Evolutionary conservation across 176 grass and related monocot species (phyloP).

Genomic region (Pontederia crassipes): DNA sequence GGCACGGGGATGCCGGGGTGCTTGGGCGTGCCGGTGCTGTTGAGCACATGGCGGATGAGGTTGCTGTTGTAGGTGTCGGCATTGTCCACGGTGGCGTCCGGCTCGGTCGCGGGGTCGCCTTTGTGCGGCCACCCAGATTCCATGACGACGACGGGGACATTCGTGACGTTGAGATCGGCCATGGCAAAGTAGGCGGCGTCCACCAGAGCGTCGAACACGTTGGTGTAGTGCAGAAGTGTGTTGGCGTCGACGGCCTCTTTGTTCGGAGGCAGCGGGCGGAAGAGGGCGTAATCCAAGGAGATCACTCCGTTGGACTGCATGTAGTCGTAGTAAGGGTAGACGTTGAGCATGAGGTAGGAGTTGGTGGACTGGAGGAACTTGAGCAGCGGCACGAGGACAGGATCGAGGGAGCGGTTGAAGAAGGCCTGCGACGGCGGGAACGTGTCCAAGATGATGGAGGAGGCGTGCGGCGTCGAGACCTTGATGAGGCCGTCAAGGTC

Average conservation of each 20-base stretch:
- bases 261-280: constrained; percentile 83
- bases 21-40: constrained; percentile 92
- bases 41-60: constrained; percentile 87
- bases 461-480: constrained; percentile 84
- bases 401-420: constrained; percentile 92
- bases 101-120: constrained; percentile 61
- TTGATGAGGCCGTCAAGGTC: constrained; percentile 75
- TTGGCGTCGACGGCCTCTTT: constrained; percentile 98
- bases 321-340: constrained; percentile 99
- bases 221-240: constrained; percentile 95
- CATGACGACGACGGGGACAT: constrained; percentile 73
- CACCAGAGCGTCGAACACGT: constrained; percentile 83
- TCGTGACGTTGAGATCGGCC: constrained; percentile 87
- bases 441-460: constrained; percentile 93
- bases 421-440: constrained; percentile 96
- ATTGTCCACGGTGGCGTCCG: constrained; percentile 79
- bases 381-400: constrained; percentile 55
- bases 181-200: constrained; percentile 97
- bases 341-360: constrained; percentile 87
- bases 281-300: constrained; percentile 87
- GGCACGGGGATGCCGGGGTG: constrained; percentile 81
- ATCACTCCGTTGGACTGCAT: constrained; percentile 97
- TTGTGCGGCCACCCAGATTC: constrained; percentile 99
- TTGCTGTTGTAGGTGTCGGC: constrained; percentile 96
- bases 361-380: constrained; percentile 75